Conservation (phyloP, 2,329 filamentous ascomycete genomes). For the Pseudogymnoascus sp. region DNA sequence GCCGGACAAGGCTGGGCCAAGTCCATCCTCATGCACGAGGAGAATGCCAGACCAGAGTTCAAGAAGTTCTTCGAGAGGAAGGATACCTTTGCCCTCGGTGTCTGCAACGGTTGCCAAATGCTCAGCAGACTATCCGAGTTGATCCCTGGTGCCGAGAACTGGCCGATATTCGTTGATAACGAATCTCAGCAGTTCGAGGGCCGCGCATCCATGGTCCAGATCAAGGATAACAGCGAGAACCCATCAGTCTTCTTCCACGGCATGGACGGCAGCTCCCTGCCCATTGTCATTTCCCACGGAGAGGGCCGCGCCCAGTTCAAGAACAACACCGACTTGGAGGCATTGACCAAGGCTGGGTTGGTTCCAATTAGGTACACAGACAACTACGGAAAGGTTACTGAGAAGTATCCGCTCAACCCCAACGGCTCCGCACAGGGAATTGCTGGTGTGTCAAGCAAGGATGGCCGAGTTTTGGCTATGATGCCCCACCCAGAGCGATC, state of each 20-base stretch:
- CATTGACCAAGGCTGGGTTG: slow-evolving; percentile 56
- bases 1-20: slow-evolving; percentile 97
- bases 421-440: slow-evolving; percentile 64
- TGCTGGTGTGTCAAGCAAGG: slow-evolving; percentile 54
- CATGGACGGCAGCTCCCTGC: slow-evolving; percentile 73
- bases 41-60: slow-evolving; percentile 67
- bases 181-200: slow-evolving; percentile 82
- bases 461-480: slow-evolving; percentile 60
- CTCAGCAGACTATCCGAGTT: slow-evolving; percentile 71
- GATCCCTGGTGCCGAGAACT: slow-evolving; percentile 73
- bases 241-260: slow-evolving; percentile 82
- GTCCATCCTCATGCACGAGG: slow-evolving; percentile 74
- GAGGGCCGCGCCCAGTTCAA: slow-evolving; percentile 74
- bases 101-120: slow-evolving; percentile 98
- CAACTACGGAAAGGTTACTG: slow-evolving; percentile 66
- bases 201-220: slow-evolving; percentile 74
- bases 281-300: slow-evolving; percentile 82
- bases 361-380: slow-evolving; percentile 78
- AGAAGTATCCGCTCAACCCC: slow-evolving; percentile 80
- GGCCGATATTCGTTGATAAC: slow-evolving; percentile 85
- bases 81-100: slow-evolving; percentile 86
- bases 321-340: slow-evolving; percentile 40
- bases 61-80: slow-evolving; percentile 74
- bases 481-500: slow-evolving; percentile 71
- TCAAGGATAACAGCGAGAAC: slow-evolving; percentile 50